Evolutionary conservation across 768 basidiomycete genomes (phyloP), one percentile per base, ranked within the genome.

Genomic region (Naganishia friedmannii): DNA sequence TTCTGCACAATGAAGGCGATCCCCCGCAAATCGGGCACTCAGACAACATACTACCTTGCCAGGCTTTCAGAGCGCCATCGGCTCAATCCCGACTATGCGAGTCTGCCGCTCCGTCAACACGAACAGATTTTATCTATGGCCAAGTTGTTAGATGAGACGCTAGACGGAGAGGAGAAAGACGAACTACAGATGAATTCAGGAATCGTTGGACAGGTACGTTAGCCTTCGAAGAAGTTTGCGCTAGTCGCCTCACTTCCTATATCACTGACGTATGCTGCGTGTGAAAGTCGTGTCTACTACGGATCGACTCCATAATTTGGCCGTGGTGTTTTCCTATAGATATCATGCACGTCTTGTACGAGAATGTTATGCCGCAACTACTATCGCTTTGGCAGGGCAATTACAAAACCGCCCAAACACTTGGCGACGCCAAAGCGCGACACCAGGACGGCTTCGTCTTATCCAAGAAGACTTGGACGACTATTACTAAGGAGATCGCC

Each of bases 291-390:
- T 37, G 34, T 37, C 34, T 37, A 37, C 34, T 37, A 12, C 34
- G 34, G 34, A 37, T 57, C 9, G 56, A 57, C 37, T 57, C 56
- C 56, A 3, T 57, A 12, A 12, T 10, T 10, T 57, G 29, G 15
- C 56, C 56, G 15, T 57, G 56, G 56, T 32, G 56, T 28, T 57
- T 34, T 34, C 56, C 56, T 32, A 37, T 57, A 32, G 56, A 57
- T 23, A 29, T 57, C 31, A 57, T 57, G 56, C 56, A 57, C 23
- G 31, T 57, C 28, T 23, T 57, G 32, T 57, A 57, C 17, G 32
- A 57, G 19, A 57, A 57, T 32, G 37, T 57, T 28, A 37, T 32
- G 56, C 56, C 56, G 31, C 56, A 57, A 23, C 56, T 57, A 34
- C 56, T 57, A 15, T 32, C 32, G 13, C 23, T 57, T 17, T 57